Percentiles rank a stretch among this genome's conserved stretches.
Conservation (phyloP, 1,284 basidiomycete genomes). For the Tilletia indica region DNA sequence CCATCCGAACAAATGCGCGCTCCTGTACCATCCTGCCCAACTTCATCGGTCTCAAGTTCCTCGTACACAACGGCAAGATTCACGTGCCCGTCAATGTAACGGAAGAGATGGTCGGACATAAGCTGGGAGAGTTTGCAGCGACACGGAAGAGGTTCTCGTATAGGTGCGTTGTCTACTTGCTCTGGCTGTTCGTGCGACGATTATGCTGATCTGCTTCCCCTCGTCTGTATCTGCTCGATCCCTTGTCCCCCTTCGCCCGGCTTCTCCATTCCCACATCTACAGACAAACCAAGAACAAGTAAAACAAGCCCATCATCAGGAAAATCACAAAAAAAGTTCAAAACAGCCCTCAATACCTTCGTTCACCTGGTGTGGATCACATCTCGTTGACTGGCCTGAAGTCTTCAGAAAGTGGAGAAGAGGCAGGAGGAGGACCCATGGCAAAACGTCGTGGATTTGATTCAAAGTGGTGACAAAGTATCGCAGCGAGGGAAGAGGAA, state of each 20-base stretch:
- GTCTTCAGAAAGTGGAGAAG: too few relatives aligned
- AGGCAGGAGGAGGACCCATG: too few relatives aligned
- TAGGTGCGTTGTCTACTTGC: slow-evolving; percentile 50
- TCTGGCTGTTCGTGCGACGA: background rate
- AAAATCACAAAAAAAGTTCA: slow-evolving; percentile 3
- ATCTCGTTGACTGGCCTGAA: too few relatives aligned
- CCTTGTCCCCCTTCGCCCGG: background rate
- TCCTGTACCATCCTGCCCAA: slow-evolving; percentile 91
- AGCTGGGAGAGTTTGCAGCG: slow-evolving; percentile 88
- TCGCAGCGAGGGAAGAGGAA: too few relatives aligned
- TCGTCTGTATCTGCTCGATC: background rate
- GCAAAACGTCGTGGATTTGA: too few relatives aligned
- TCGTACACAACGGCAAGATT: slow-evolving; percentile 91
- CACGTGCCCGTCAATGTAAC: slow-evolving; percentile 82
- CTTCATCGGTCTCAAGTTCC: slow-evolving; percentile 80
- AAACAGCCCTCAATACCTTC: background rate
- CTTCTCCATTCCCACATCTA: background rate
- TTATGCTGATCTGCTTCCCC: background rate
- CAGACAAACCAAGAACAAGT: slow-evolving; percentile 21
- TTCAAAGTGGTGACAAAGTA: too few relatives aligned
- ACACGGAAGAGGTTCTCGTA: slow-evolving; percentile 67
- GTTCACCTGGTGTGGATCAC: too few relatives aligned
- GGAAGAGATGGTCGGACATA: slow-evolving; percentile 98
- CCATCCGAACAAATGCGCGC: slow-evolving; percentile 84
- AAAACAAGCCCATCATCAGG: background rate